A percentile compares a stretch with the other conserved stretches of the same genome.
These are phyloP conservation scores for Calocybe indica DNA, from an alignment of 768 basidiomycete genomes.

Conservation along the genomic window DNA sequence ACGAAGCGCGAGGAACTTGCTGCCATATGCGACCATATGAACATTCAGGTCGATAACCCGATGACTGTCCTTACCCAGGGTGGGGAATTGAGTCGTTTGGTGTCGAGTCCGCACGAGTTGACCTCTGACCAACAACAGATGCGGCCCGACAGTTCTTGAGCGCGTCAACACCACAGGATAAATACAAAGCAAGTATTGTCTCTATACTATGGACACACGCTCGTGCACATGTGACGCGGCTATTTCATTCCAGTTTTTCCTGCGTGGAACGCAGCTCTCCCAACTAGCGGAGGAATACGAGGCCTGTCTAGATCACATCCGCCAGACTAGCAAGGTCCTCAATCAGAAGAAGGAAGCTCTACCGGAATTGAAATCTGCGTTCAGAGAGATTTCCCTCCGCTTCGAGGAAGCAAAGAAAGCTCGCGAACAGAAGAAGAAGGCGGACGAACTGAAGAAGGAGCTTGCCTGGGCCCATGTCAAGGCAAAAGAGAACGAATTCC, in stretches of 20 bases:
- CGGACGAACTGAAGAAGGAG: constrained; percentile 70
- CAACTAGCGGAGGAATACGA: constrained; percentile 88
- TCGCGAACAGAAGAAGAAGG: constrained; percentile 60
- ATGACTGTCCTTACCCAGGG: constrained; percentile 93
- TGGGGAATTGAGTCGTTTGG: constrained; percentile 11
- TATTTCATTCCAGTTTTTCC: constrained; percentile 66
- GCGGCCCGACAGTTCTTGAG: constrained; percentile 79
- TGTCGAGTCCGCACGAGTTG: background rate
- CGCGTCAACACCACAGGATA: constrained; percentile 72
- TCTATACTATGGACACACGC: background rate
- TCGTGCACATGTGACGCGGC: background rate
- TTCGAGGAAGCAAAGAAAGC: constrained; percentile 74
- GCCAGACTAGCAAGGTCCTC: constrained; percentile 58
- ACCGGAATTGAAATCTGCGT: constrained; percentile 63
- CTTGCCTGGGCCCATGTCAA: constrained; percentile 85
- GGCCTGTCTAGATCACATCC: constrained; percentile 65
- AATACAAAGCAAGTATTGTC: constrained; percentile 67
- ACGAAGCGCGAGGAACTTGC: constrained; percentile 81
- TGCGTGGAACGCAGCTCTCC: constrained; percentile 85
- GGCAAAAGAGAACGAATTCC: constrained; percentile 57
- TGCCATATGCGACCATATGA: constrained; percentile 91
- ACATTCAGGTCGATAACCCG: constrained; percentile 94
- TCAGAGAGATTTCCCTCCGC: constrained; percentile 50
- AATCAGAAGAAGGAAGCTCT: constrained; percentile 69
- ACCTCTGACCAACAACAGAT: constrained; percentile 33